phyloP scores from a whole-genome alignment of 2,329 filamentous ascomycete genomes.

The Aspergillus bombycis region DNA sequence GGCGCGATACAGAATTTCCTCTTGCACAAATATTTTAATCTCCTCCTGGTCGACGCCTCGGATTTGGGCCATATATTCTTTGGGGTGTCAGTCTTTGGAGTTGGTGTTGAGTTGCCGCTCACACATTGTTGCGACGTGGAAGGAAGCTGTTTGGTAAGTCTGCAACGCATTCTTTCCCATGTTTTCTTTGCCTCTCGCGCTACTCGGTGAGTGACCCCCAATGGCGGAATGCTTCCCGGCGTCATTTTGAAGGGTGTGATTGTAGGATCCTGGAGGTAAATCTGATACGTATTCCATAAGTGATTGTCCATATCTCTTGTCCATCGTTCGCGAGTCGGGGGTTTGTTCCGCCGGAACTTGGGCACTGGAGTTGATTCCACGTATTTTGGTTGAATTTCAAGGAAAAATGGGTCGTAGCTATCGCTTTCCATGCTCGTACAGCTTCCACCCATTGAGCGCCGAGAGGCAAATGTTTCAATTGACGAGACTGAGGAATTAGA shows the following conservation, averaged over 20 bases:
- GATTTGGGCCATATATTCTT: slow-evolving; percentile 58
- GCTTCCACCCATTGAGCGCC: slow-evolving; percentile 61
- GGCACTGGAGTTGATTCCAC: slow-evolving; percentile 43
- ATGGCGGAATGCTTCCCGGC: slow-evolving; percentile 64
- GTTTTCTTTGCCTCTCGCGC: slow-evolving; percentile 63
- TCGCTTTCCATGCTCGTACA: slow-evolving; percentile 66
- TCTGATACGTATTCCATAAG: slow-evolving; percentile 67
- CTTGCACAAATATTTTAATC: slow-evolving; percentile 63
- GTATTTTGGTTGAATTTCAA: slow-evolving; percentile 42
- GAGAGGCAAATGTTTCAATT: slow-evolving; percentile 58
- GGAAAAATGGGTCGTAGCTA: slow-evolving; percentile 57
- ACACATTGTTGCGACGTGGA: slow-evolving; percentile 40
- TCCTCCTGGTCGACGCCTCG: slow-evolving; percentile 60
- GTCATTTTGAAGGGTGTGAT: slow-evolving; percentile 70
- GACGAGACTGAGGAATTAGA: slow-evolving; percentile 67
- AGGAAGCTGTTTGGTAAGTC: slow-evolving; percentile 28
- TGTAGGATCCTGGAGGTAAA: slow-evolving; percentile 67
- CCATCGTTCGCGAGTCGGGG: slow-evolving; percentile 47
- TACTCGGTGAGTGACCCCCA: slow-evolving; percentile 66
- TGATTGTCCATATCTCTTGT: slow-evolving; percentile 68
- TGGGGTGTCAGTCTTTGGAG: slow-evolving; percentile 34
- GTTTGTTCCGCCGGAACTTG: slow-evolving; percentile 29
- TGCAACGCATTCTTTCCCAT: slow-evolving; percentile 55
- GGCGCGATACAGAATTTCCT: slow-evolving; percentile 64
- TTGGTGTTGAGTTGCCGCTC: slow-evolving; percentile 54